phyloP scores from a whole-genome alignment of 2,329 filamentous ascomycete genomes.

The Arthrinium phaeospermum region DNA sequence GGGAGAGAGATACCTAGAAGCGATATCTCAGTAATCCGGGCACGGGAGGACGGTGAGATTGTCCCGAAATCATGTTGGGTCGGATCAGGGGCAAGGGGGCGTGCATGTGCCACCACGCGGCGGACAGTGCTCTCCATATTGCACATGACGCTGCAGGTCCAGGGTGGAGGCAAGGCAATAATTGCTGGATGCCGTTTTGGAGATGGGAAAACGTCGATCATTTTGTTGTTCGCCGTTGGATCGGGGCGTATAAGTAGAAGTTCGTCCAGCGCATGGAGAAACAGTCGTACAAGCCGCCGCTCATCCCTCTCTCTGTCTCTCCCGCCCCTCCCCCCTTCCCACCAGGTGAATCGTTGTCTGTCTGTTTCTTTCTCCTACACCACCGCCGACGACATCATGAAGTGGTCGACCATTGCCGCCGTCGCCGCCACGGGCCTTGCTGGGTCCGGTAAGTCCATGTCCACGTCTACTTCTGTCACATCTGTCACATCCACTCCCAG shows the following conservation, averaged over 20 bases:
- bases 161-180: neutral
- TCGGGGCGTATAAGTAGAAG: neutral
- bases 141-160: neutral
- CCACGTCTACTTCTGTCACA: too few relatives aligned
- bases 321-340: too few relatives aligned
- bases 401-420: conserved; percentile 35
- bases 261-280: neutral
- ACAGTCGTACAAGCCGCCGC: neutral
- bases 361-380: neutral
- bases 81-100: neutral
- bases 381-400: conserved; percentile 36
- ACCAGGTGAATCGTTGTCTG: neutral
- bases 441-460: conserved; percentile 36
- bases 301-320: neutral
- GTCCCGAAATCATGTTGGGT: neutral
- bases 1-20: too few relatives aligned
- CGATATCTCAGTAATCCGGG: neutral
- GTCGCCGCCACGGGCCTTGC: conserved; percentile 34
- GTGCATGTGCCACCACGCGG: neutral
- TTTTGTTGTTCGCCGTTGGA: neutral
- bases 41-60: neutral
- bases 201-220: neutral
- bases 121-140: conserved; percentile 2
- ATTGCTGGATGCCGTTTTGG: neutral
- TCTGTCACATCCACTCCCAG: too few relatives aligned